A percentile compares a stretch with the other conserved stretches of the same genome.
Conservation (phyloP, 208 protist species). For the Leishmania arabica region DNA sequence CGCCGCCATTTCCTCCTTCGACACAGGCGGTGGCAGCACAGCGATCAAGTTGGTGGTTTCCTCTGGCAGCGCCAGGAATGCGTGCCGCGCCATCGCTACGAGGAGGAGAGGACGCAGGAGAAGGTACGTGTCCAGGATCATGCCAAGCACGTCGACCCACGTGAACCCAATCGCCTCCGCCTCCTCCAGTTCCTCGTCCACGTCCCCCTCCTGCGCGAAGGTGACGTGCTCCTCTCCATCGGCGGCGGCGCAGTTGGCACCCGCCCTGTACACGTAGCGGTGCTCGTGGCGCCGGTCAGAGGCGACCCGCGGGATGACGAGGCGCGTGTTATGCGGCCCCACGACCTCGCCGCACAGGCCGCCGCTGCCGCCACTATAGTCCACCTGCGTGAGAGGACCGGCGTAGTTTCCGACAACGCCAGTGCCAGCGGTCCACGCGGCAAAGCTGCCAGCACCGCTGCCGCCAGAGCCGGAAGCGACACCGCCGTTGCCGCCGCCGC, state of each 20-base stretch:
- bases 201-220: slow-evolving; percentile 19
- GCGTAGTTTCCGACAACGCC: background rate
- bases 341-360: slow-evolving; percentile 24
- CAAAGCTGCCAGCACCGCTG: slow-evolving; percentile 1
- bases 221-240: slow-evolving; percentile 18
- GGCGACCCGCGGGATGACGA: slow-evolving; percentile 79
- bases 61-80: slow-evolving; percentile 37
- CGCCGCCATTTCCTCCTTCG: slow-evolving; percentile 14
- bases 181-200: slow-evolving; percentile 26
- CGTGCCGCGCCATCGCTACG: slow-evolving; percentile 45
- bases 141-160: slow-evolving; percentile 67
- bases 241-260: background rate
- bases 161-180: slow-evolving; percentile 55
- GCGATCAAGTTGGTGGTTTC: slow-evolving; percentile 29
- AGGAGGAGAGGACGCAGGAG: slow-evolving; percentile 75
- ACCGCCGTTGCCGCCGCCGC: slow-evolving; percentile 13
- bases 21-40: slow-evolving; percentile 12
- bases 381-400: slow-evolving; percentile 1
- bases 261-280: slow-evolving; percentile 15
- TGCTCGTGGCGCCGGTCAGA: slow-evolving; percentile 37
- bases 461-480: slow-evolving; percentile 4
- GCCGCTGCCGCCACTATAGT: slow-evolving; percentile 2
- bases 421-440: background rate
- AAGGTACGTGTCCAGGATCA: slow-evolving; percentile 67
- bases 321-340: slow-evolving; percentile 40